Evolutionary conservation across 2,329 filamentous ascomycete species (phyloP), one percentile per base, ranked within the genome.

Genomic region (Botryotinia globosa): DNA sequence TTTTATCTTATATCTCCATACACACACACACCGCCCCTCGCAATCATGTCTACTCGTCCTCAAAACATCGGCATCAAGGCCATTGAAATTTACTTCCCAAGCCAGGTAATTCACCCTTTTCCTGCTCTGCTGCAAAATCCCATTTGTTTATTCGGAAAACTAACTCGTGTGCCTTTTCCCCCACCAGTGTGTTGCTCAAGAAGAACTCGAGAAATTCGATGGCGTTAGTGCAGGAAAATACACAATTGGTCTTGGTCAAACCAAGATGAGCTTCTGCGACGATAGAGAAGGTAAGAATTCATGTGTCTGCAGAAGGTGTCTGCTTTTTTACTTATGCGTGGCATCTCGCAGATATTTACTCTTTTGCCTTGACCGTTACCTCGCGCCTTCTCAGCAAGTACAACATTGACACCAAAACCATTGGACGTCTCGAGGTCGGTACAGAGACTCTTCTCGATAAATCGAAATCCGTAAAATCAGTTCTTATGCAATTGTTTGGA

Each of bases 21-120:
- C 42, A 44, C 37, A 51, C 25, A 48, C 45, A 25, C 25, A 78
- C 78, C 78, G 75, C 78, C 76, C 72, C 76, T 63, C 70, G n/a
- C 69, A 74, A 78, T 65, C 61, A 94, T 94, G 92, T 88, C 91
- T 81, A 82, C 90, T 78, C 91, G 92, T 84, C 92, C 93, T 77
- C 90, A 94, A 84, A 95, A 95, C 85, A 91, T 96, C 83, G 93
- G 93, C 88, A 94, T 96, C 82, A 95, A 96, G 87, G 93, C 92
- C 91, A 93, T 96, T 83, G 93, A 96, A 83, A 89, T 96, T 81
- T 96, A 96, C 84, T 93, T 94, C 81, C 93, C 93, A 77, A 92
- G 87, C 83, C 93, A 95, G 90, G 93, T 95, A 84, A 76, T 90
- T 84, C 25, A 32, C 39, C 10, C 51, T 3, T 37, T n/a, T 9